These are phyloP conservation scores for Lecanicillium sp. DNA, from an alignment of 2,329 filamentous ascomycete species.

Conservation along the genomic window DNA sequence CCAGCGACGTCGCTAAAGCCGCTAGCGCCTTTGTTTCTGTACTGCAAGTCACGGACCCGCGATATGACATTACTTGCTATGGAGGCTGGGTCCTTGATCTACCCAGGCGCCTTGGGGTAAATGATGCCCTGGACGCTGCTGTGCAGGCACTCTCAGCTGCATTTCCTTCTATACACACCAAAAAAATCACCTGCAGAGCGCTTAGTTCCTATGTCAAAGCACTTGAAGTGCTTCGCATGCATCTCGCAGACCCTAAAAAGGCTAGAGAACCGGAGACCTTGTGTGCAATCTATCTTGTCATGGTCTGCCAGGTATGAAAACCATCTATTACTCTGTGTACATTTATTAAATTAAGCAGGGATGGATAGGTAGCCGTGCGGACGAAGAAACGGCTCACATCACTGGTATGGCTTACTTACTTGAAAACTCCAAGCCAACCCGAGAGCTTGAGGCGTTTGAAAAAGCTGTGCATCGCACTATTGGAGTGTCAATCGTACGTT, in stretches of 20 bases:
- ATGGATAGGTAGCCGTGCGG: constrained; percentile 1
- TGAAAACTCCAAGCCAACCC: constrained; percentile 1
- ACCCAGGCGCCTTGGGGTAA: constrained; percentile 34
- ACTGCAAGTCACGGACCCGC: constrained; percentile 31
- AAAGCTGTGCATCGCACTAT: not conserved
- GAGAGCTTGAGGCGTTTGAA: not conserved
- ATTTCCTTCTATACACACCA: constrained; percentile 16
- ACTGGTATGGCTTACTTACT: constrained; percentile 1
- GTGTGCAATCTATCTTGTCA: constrained; percentile 6
- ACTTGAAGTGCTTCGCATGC: constrained; percentile 10
- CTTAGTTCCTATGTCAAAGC: constrained; percentile 18
- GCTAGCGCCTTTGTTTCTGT: constrained; percentile 19
- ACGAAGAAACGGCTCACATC: not conserved
- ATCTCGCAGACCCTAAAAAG: not conserved
- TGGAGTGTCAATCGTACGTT: not conserved
- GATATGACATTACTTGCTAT: constrained; percentile 38
- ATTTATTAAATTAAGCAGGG: too few relatives aligned
- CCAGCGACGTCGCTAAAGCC: constrained; percentile 14
- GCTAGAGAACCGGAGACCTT: constrained; percentile 1
- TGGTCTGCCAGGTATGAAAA: not conserved
- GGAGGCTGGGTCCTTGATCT: constrained; percentile 35
- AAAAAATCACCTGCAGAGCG: constrained; percentile 19
- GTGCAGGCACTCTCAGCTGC: constrained; percentile 21
- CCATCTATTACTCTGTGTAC: too few relatives aligned
- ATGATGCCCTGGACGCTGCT: constrained; percentile 34